phyloP scores from a whole-genome alignment of 352 stramenopile species.

The Sclerospora graminicola region DNA sequence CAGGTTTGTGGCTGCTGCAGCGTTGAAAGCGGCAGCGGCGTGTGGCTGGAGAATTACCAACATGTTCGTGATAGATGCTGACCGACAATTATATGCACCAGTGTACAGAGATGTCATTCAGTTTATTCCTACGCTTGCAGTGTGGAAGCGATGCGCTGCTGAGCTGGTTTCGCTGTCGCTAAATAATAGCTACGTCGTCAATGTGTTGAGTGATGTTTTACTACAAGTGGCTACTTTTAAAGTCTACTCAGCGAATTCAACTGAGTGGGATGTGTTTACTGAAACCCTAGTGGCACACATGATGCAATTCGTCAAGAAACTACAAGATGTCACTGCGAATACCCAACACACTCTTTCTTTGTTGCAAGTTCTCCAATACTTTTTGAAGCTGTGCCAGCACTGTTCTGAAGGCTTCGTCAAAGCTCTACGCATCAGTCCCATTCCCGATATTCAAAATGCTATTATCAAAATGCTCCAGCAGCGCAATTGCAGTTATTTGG shows the following conservation, averaged over 20 bases:
- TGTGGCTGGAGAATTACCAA: constrained; percentile 39
- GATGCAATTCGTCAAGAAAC: constrained; percentile 30
- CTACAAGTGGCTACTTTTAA: constrained; percentile 26
- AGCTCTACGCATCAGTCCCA: constrained; percentile 17
- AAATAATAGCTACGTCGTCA: constrained; percentile 24
- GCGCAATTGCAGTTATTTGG: constrained; percentile 33
- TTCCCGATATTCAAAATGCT: constrained; percentile 29
- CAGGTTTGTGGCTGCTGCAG: constrained; percentile 14
- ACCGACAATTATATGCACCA: constrained; percentile 19
- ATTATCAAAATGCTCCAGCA: constrained; percentile 29
- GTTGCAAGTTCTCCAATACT: constrained; percentile 32
- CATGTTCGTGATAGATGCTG: constrained; percentile 24
- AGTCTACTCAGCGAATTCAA: constrained; percentile 21
- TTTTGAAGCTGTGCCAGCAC: constrained; percentile 31
- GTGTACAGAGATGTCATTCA: constrained; percentile 38
- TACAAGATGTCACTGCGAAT: constrained; percentile 11
- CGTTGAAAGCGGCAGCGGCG: constrained; percentile 29
- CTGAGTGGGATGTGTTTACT: constrained; percentile 39
- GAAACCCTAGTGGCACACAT: constrained; percentile 30
- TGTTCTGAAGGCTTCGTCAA: constrained; percentile 24
- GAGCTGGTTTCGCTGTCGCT: constrained; percentile 21
- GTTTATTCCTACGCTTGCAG: constrained; percentile 24
- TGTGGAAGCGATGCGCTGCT: constrained; percentile 32
- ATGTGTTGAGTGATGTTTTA: constrained; percentile 27
- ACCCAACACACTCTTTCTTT: constrained; percentile 27